Evolutionary conservation across 1,284 basidiomycete species (phyloP).

Genomic region (Rhodotorula sp.): DNA sequence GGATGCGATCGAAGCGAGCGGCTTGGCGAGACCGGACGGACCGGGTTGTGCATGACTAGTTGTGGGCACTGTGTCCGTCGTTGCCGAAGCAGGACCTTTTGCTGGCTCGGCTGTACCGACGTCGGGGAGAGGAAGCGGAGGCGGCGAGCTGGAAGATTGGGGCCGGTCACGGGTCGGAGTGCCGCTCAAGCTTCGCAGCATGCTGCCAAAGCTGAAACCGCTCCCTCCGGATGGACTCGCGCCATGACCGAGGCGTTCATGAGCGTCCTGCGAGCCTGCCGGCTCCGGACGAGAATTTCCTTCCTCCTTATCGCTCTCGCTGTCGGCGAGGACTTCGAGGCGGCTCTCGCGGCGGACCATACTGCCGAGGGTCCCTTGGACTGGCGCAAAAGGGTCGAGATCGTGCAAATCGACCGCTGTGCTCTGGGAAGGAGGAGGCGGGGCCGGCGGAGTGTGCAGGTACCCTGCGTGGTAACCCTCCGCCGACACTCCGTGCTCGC

Average conservation of each 20-base stretch:
- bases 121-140: neutral
- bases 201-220: constrained; percentile 18
- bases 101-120: neutral
- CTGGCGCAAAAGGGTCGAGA: constrained; percentile 25
- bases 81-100: neutral
- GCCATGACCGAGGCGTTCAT: neutral
- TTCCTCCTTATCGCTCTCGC: constrained; percentile 14
- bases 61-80: neutral
- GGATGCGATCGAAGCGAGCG: constrained; percentile 34
- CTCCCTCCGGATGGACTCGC: neutral
- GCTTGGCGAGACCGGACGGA: constrained; percentile 12
- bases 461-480: constrained; percentile 17
- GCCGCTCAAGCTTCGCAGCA: constrained; percentile 22
- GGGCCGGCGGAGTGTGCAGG: constrained; percentile 3
- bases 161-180: neutral
- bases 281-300: constrained; percentile 1
- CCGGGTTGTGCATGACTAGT: constrained; percentile 1
- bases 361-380: constrained; percentile 11
- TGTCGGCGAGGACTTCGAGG: constrained; percentile 23
- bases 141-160: neutral
- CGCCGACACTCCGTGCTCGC: neutral
- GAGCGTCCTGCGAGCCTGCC: neutral
- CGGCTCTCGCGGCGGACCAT: constrained; percentile 6
- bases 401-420: constrained; percentile 12
- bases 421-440: neutral